These are phyloP conservation scores for Nannizzia gypsea DNA, from an alignment of 2,329 filamentous ascomycete species.

Conservation along the genomic window DNA sequence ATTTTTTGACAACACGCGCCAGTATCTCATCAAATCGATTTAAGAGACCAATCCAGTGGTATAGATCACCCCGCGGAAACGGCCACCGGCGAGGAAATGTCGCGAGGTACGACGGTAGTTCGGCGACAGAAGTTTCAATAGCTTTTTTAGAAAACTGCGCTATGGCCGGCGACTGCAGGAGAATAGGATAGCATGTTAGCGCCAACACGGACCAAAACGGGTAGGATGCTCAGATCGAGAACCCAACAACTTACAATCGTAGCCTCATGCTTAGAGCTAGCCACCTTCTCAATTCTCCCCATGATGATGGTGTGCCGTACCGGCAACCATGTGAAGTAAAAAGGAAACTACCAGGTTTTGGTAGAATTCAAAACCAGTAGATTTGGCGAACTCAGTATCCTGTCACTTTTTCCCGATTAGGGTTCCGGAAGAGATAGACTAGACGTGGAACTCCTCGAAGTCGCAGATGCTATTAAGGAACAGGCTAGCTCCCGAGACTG, in stretches of 20 bases:
- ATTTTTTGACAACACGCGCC: constrained; percentile 67
- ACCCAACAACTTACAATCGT: constrained; percentile 33
- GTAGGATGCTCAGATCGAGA: background rate
- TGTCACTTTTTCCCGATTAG: background rate
- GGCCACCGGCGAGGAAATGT: constrained; percentile 85
- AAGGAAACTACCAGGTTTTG: background rate
- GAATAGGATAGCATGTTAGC: constrained; percentile 12
- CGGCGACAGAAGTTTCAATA: constrained; percentile 56
- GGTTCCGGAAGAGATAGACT: background rate
- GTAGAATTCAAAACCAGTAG: background rate
- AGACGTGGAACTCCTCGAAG: background rate
- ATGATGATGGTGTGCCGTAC: constrained; percentile 27
- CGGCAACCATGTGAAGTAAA: constrained; percentile 32
- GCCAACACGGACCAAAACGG: constrained; percentile 15
- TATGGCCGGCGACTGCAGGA: constrained; percentile 68
- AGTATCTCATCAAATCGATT: constrained; percentile 88
- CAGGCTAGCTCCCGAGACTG: no score
- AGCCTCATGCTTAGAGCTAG: constrained; percentile 41
- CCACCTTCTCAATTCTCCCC: constrained; percentile 44
- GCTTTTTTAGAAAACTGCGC: constrained; percentile 65
- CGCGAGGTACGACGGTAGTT: constrained; percentile 63
- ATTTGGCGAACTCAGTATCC: background rate
- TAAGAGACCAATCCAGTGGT: constrained; percentile 92
- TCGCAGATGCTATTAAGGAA: background rate
- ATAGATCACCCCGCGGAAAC: constrained; percentile 87